Evolutionary conservation across 768 basidiomycete genomes (phyloP), one percentile per base, ranked within the genome.

Genomic region (Candolleomyces efflorescens): DNA sequence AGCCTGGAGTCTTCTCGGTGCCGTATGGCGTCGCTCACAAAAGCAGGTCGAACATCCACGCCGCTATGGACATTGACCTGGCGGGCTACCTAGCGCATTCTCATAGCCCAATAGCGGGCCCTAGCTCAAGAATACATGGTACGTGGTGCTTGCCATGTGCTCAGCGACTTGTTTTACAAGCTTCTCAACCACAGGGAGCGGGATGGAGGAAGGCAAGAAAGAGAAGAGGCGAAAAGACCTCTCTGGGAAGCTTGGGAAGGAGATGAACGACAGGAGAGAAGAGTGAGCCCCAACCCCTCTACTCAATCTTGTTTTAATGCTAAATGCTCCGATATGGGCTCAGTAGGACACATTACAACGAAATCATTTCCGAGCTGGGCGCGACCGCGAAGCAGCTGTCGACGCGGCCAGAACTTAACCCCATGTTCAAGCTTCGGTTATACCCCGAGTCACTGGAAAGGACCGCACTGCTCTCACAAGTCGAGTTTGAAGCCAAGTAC

Each of bases 381-480:
- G 77, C 71, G 61, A 75, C 82, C 15, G 73, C 87, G 2, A 73
- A 81, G 58, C 83, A 86, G 65, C 80, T 92, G 24, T 76, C 87
- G 4, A 84, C 82, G 1, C 82, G 82, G 38, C 92, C 91, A 0
- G 86, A 89, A 56, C 77, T 79, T 3, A 77, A 82, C 37, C 74
- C 84, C 0, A 69, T 85, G 45, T 94, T 86, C 74, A 83, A 81
- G 46, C 78, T 92, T 15, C 85, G 87, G 50, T 72, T 93, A 37
- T 85, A 89, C 53, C 89, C 91, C 0, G 64, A 87, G 47, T 83
- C 90, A 1, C 69, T 92, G 39, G 89, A 92, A 67, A 89, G 92
- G 52, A 86, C 89, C 1, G 88, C 92, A 3, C 66, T 85, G 43
- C 81, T 92, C 36, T 78, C 85, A 0, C 84, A 89, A 67, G 72